phyloP scores from a whole-genome alignment of 129 eudicot genomes.

The Ambrosia trifida region DNA sequence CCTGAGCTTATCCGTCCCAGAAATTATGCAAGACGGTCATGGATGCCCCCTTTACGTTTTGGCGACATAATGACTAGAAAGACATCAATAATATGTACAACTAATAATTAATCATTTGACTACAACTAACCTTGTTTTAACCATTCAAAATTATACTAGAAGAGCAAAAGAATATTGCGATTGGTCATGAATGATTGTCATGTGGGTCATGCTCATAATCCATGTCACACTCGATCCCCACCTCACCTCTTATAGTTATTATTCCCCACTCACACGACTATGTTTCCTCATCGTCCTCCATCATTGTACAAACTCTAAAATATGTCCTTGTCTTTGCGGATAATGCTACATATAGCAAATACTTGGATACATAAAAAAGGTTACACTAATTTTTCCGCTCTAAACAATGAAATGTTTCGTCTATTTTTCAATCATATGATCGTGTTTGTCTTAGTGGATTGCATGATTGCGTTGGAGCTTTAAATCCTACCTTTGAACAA shows the following conservation, averaged over 20 bases:
- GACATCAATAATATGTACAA: slow-evolving; percentile 28
- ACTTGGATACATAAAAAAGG: too few relatives aligned
- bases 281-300: slow-evolving; percentile 3
- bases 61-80: slow-evolving; percentile 30
- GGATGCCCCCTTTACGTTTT: background rate
- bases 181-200: slow-evolving; percentile 25
- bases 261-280: slow-evolving; percentile 27
- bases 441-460: too few relatives aligned
- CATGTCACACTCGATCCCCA: slow-evolving; percentile 33
- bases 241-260: slow-evolving; percentile 27
- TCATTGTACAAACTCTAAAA: background rate
- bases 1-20: too few relatives aligned
- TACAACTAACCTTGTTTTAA: slow-evolving; percentile 19
- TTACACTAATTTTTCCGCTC: too few relatives aligned
- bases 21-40: background rate
- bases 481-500: too few relatives aligned
- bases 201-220: slow-evolving; percentile 29
- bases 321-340: slow-evolving; percentile 6
- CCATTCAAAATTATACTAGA: slow-evolving; percentile 22
- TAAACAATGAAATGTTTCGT: too few relatives aligned
- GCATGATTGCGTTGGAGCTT: too few relatives aligned
- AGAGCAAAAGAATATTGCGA: slow-evolving; percentile 26
- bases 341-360: background rate
- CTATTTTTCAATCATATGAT: too few relatives aligned
- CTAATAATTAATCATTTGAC: slow-evolving; percentile 34